Percentiles rank a stretch among this genome's conserved stretches.
These are phyloP conservation scores for Solanum sitiens DNA, from an alignment of 257 asterid species.

Conservation along the genomic window DNA sequence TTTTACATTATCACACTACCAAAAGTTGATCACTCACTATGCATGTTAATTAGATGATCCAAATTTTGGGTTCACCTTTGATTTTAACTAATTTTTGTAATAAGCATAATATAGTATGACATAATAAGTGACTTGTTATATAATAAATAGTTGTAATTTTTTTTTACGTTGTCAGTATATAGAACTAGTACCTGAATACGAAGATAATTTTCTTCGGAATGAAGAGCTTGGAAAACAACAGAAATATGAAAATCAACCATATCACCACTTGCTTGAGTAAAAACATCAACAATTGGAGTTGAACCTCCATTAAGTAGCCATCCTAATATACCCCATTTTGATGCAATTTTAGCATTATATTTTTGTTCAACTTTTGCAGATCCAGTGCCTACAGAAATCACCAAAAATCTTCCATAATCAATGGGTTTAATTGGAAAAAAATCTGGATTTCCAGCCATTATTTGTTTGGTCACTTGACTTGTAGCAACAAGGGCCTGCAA, in stretches of 20 bases:
- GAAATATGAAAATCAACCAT: conserved; percentile 49
- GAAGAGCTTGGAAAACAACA: conserved; percentile 35
- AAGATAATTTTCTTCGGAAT: conserved; percentile 32
- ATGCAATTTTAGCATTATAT: conserved; percentile 21
- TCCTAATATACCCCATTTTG: conserved; percentile 43
- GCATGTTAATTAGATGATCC: neutral
- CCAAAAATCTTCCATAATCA: conserved; percentile 24
- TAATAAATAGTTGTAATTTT: neutral
- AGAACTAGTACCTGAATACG: conserved; percentile 32
- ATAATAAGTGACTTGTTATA: neutral
- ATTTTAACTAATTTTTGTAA: neutral
- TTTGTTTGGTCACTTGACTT: conserved; percentile 36
- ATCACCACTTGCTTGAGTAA: conserved; percentile 43
- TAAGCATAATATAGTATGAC: neutral
- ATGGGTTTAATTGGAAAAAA: conserved; percentile 21
- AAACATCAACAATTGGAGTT: conserved; percentile 39
- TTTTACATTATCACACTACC: neutral
- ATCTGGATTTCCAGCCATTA: conserved; percentile 29
- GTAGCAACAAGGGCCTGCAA: conserved; percentile 33
- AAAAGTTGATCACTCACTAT: too few relatives aligned
- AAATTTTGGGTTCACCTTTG: too few relatives aligned
- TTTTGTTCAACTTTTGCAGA: conserved; percentile 28
- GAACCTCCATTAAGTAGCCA: conserved; percentile 41
- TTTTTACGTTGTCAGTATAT: neutral
- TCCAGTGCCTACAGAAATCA: conserved; percentile 52